Evolutionary conservation across 805 yeast species (phyloP), one percentile per base, ranked within the genome.

Genomic region (Saccharomyces eubayanus): DNA sequence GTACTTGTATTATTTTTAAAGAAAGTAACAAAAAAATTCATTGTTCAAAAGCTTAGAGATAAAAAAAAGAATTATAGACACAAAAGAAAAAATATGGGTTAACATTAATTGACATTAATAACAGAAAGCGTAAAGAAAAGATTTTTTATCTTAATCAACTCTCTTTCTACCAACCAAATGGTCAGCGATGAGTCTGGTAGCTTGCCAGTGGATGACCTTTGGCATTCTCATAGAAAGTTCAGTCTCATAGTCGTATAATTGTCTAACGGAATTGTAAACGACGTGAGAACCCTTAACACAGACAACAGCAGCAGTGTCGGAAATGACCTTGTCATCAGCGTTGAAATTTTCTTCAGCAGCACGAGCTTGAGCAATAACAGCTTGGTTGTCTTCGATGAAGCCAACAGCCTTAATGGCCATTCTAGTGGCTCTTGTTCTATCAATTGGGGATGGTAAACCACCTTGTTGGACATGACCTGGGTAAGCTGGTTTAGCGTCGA

Each of bases 381-480:
- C 59, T 55, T 69, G 69, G 50, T 66, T 63, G 51, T 56, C 57
- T 67, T 86, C 92, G 58, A 87, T 78, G 73, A 81, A 87, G 56
- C 82, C 81, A 52, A 85, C 81, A 27, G 90, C 84, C 64, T 79
- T 80, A 51, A 85, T 78, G 0, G 90, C 85, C 57, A 83, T 81
- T 66, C 89, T 79, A 2, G 86, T 81, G 6, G 89, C 91, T 62
- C 83, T 76, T 1, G 86, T 82, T 72, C 95, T 76, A 68, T 87
- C 95, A 68, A 85, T 84, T 31, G 91, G 79, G 0, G 89, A 79
- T 53, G 95, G 94, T 30, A 81, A 72, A 51, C 83, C 84, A 65
- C 95, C 95, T 68, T 87, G 95, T 72, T 87, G 94, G 31, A 87
- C 91, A 66, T 87, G 95, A 24, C 95, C 94, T 27, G 95, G 95